Percentiles rank a stretch among this genome's conserved stretches.
These are phyloP conservation scores for Fraxinus nigra DNA, from an alignment of 305 asterid genomes.

Conservation along the genomic window DNA sequence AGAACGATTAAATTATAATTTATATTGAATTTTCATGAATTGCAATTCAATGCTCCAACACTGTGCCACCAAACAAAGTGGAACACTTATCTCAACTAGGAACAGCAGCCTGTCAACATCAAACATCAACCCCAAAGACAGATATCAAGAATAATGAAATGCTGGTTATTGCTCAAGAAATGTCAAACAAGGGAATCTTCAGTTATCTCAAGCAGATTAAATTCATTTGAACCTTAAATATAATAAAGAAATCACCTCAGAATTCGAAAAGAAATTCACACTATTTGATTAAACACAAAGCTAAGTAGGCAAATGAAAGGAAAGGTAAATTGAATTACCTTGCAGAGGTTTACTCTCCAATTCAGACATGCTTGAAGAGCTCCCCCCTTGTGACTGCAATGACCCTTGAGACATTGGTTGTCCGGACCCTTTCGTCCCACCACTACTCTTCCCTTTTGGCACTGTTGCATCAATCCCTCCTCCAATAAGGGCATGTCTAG, in stretches of 20 bases:
- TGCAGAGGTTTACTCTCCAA: conserved; percentile 63
- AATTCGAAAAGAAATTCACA: background rate
- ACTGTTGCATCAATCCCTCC: conserved; percentile 42
- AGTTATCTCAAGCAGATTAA: background rate
- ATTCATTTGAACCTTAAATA: background rate
- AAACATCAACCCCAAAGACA: background rate
- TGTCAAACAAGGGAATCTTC: background rate
- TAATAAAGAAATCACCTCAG: background rate
- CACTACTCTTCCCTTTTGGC: conserved; percentile 46
- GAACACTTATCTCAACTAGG: background rate
- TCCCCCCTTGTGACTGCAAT: conserved; percentile 67
- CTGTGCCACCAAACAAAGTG: background rate
- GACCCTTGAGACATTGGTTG: conserved; percentile 21
- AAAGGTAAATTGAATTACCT: conserved; percentile 39
- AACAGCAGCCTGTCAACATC: background rate
- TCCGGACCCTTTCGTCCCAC: conserved; percentile 28
- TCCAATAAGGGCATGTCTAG: conserved; percentile 27
- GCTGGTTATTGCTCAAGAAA: background rate
- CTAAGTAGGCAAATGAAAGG: background rate
- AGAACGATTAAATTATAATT: background rate
- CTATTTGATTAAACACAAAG: background rate
- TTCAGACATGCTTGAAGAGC: conserved; percentile 59
- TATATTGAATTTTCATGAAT: background rate
- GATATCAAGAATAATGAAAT: background rate
- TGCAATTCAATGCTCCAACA: background rate